Percentiles rank a stretch among this genome's conserved stretches.
Evolutionary conservation across 2,329 filamentous ascomycete species (phyloP).

Genomic region (Aspergillus japonicus): DNA sequence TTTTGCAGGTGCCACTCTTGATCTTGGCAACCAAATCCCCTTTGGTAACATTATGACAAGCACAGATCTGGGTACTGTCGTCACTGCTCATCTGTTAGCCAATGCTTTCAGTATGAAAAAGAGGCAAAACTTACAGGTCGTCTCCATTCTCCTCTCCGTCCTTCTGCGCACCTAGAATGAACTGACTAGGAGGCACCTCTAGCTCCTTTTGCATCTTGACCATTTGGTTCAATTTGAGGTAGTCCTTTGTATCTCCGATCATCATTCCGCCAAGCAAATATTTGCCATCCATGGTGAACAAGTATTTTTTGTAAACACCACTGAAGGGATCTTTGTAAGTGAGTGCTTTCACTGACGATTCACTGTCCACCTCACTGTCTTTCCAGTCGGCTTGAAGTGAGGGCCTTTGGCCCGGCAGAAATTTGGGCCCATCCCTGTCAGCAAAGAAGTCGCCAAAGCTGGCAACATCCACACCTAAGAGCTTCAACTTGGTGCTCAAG

Average conservation of each 20-base stretch:
- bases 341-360: conserved; percentile 71
- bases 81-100: conserved; percentile 41
- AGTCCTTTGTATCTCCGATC: conserved; percentile 90
- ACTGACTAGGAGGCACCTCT: conserved; percentile 73
- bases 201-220: conserved; percentile 80
- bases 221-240: conserved; percentile 83
- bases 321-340: conserved; percentile 88
- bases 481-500: conserved; percentile 86
- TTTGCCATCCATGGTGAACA: conserved; percentile 87
- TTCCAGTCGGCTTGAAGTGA: conserved; percentile 43
- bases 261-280: conserved; percentile 95
- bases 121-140: conserved; percentile 57
- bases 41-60: conserved; percentile 89
- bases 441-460: conserved; percentile 95
- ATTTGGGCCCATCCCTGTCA: conserved; percentile 76
- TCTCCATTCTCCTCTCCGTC: conserved; percentile 71
- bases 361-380: conserved; percentile 37
- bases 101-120: not conserved
- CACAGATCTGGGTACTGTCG: conserved; percentile 86
- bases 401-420: conserved; percentile 61
- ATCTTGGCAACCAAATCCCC: conserved; percentile 70
- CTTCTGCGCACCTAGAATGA: conserved; percentile 76
- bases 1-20: conserved; percentile 77
- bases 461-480: conserved; percentile 85
- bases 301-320: conserved; percentile 88